Base-by-base conservation (phyloP, 2,329 filamentous ascomycete species). In the Aspergillus nomiae region DNA sequence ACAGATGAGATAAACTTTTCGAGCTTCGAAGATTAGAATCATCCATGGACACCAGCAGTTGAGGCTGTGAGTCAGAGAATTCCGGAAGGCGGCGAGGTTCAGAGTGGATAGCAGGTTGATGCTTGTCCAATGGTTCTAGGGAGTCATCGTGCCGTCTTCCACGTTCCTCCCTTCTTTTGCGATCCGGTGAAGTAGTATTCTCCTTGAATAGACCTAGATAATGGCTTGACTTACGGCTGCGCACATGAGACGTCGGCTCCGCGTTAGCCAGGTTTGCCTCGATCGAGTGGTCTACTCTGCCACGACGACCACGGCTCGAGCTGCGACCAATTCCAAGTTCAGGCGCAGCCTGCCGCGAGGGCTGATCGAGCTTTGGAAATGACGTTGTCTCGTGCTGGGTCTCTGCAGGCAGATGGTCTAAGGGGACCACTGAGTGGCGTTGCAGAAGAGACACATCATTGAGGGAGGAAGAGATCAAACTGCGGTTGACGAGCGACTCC, bases 181-280 rank as follows among this genome's bases (percentile, higher is more conserved):
- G 80, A 65, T 85, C 83, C 36, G 84, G 82, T 28, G 82, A 82
- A 8, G 79, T 80, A 59, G 86, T 86, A 63, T 87, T 87, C 65
- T 88, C 86, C 69, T 87, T 87, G 77, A 89, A 90, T 7, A 90
- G 77, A 14, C 87, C 86, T 59, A 90, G 77, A 69, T 87, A 88
- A 70, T 89, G 87, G 70, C 86, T 89, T 48, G 87, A 86, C 75
- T 90, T 90, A 61, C 87, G 83, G 73, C 86, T 89, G 63, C 87
- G 83, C 53, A 85, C 84, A 68, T 86, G 82, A 30, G 82, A 78
- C 32, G 79, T 76, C 36, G 79, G 81, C 69, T 89, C 87, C 5
- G 82, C 78, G 67, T 86, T 86, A 46, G 86, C 81, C 62, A 89
- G 72, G 34, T 86, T 88, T 21, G 87, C 87, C 73, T 89, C 86